A percentile compares a stretch with the other conserved stretches of the same genome.
phyloP scores from a whole-genome alignment of 1,284 basidiomycete species.

The Cutaneotrichosporon sp. region DNA sequence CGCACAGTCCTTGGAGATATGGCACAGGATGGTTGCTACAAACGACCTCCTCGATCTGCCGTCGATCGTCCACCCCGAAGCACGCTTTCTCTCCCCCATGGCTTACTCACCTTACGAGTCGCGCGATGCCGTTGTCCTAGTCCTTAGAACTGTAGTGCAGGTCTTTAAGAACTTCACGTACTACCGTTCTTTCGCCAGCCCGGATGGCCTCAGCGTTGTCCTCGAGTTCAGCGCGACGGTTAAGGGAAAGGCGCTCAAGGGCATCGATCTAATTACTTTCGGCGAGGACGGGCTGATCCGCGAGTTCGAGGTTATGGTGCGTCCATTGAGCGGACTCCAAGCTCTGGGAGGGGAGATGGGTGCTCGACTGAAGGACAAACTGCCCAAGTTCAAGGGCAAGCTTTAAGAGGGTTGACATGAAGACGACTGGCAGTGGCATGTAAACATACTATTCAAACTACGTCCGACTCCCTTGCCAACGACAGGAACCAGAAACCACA shows the following conservation, averaged over 20 bases:
- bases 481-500: too few species aligned
- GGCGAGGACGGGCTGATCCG: conserved; percentile 12
- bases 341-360: conserved; percentile 16
- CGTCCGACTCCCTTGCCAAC: too few species aligned
- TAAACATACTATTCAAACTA: too few species aligned
- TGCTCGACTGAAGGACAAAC: conserved; percentile 2
- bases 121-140: conserved; percentile 11
- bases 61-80: conserved; percentile 16
- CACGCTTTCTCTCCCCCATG: conserved; percentile 18
- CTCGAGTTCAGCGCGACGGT: conserved; percentile 17
- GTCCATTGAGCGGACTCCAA: conserved; percentile 14
- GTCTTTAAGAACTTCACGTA: conserved; percentile 19
- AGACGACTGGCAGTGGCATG: too few species aligned
- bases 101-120: conserved; percentile 7
- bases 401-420: too few species aligned
- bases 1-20: conserved; percentile 8
- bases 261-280: conserved; percentile 16
- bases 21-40: conserved; percentile 15
- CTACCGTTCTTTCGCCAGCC: conserved; percentile 11
- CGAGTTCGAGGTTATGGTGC: conserved; percentile 22
- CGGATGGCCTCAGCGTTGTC: conserved; percentile 13
- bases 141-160: conserved; percentile 11
- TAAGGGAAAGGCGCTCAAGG: conserved; percentile 16
- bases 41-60: conserved; percentile 5
- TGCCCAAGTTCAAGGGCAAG: conserved; percentile 15